These are phyloP conservation scores for Monosporozyma yasuniensis DNA, from an alignment of 805 yeast species.

Conservation along the genomic window DNA sequence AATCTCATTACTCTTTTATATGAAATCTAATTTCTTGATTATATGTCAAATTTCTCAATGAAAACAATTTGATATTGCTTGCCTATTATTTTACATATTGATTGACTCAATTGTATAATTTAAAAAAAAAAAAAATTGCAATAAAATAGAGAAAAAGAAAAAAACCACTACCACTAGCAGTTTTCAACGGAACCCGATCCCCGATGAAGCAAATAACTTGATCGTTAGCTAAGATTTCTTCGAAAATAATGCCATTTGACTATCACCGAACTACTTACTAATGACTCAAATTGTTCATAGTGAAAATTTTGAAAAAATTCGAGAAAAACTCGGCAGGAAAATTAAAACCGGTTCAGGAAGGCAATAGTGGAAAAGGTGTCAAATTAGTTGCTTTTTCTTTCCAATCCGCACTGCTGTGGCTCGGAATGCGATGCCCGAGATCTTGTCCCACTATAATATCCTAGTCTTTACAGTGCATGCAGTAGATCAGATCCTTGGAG, in stretches of 20 bases:
- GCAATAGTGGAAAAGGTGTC: neutral
- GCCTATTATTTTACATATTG: too few relatives aligned
- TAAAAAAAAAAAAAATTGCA: too few relatives aligned
- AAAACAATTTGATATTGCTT: too few relatives aligned
- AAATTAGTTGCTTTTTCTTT: neutral
- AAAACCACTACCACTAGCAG: too few relatives aligned
- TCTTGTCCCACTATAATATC: neutral
- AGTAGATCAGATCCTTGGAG: neutral
- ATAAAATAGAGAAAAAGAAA: too few relatives aligned
- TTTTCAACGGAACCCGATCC: neutral
- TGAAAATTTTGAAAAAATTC: neutral
- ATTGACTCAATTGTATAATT: too few relatives aligned
- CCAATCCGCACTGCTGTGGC: too few relatives aligned
- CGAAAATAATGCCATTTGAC: too few relatives aligned
- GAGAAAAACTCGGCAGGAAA: neutral
- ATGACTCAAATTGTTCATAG: neutral
- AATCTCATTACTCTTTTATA: too few relatives aligned
- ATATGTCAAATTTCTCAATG: too few relatives aligned
- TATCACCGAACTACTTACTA: neutral
- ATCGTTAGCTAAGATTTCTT: neutral
- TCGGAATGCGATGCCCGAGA: neutral
- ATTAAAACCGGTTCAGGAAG: neutral
- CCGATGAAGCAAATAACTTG: neutral
- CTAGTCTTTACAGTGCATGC: neutral
- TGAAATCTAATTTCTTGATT: too few relatives aligned